phyloP scores from a whole-genome alignment of 2,329 filamentous ascomycete genomes.

The Hymenotorrendiella dingleyae region DNA sequence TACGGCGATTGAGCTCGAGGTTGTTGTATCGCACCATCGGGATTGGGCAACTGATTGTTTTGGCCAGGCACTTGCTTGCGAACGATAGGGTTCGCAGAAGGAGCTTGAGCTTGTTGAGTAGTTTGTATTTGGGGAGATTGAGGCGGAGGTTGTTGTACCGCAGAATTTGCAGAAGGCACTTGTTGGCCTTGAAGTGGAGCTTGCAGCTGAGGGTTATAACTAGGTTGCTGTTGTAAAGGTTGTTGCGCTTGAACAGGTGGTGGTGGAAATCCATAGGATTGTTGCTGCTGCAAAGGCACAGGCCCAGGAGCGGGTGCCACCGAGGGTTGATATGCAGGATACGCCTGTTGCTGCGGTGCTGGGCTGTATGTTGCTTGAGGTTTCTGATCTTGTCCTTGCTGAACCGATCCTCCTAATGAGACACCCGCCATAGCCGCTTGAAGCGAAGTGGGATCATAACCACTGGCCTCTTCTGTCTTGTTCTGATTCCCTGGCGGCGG shows the following conservation, averaged over 20 bases:
- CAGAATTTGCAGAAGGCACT: too few relatives aligned
- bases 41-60: neutral
- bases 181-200: neutral
- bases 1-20: too few relatives aligned
- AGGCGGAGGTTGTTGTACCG: neutral
- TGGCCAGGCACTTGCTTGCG: too few relatives aligned
- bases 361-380: neutral
- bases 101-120: neutral
- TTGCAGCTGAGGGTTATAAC: neutral
- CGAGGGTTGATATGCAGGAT: neutral
- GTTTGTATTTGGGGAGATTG: neutral
- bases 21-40: neutral
- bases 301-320: neutral
- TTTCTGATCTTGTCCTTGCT: neutral
- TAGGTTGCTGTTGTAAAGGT: neutral
- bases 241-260: neutral
- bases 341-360: neutral
- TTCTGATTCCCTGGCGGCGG: slow-evolving; percentile 8
- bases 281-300: slow-evolving; percentile 2
- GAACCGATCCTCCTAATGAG: neutral
- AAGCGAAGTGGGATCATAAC: slow-evolving; percentile 3
- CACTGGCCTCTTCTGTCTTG: neutral
- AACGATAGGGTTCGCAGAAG: neutral
- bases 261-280: neutral
- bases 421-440: slow-evolving; percentile 7